Evolutionary conservation across 257 asterid genomes (phyloP).

Genomic region (Coffea canephora): DNA sequence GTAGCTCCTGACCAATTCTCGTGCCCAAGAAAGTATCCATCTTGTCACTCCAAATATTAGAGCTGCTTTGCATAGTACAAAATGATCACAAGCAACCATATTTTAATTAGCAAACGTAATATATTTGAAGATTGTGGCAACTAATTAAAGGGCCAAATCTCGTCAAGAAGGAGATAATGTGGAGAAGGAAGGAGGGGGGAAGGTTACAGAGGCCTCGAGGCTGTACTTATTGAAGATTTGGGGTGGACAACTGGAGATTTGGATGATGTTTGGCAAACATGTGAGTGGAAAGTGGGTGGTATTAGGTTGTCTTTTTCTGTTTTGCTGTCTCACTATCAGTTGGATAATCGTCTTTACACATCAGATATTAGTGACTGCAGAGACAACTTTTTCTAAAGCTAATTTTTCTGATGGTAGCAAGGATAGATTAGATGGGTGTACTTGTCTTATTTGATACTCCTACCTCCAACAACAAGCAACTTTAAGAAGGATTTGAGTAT

Average conservation of each 20-base stretch:
- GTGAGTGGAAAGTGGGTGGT: conserved; percentile 19
- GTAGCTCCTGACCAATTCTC: conserved; percentile 30
- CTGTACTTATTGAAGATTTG: conserved; percentile 31
- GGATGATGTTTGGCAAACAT: conserved; percentile 32
- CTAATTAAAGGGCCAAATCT: background rate
- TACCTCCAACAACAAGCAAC: conserved; percentile 8
- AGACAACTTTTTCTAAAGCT: conserved; percentile 22
- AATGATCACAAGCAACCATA: conserved; percentile 43
- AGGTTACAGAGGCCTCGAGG: conserved; percentile 15
- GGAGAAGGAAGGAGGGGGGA: conserved; percentile 34
- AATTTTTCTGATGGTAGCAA: conserved; percentile 35
- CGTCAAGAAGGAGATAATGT: background rate
- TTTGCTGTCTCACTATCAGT: conserved; percentile 37
- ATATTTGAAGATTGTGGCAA: background rate
- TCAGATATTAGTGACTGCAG: conserved; percentile 35
- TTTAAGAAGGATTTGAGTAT: background rate
- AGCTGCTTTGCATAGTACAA: conserved; percentile 55
- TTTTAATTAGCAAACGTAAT: background rate
- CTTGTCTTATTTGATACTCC: conserved; percentile 16
- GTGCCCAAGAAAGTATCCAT: conserved; percentile 46
- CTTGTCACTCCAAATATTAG: conserved; percentile 50
- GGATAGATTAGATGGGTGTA: conserved; percentile 12
- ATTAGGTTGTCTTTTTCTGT: conserved; percentile 23
- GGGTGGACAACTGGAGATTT: background rate
- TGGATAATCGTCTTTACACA: conserved; percentile 41